Base-by-base conservation (phyloP, 1,139 yeast species). In the Lodderomyces theae region DNA sequence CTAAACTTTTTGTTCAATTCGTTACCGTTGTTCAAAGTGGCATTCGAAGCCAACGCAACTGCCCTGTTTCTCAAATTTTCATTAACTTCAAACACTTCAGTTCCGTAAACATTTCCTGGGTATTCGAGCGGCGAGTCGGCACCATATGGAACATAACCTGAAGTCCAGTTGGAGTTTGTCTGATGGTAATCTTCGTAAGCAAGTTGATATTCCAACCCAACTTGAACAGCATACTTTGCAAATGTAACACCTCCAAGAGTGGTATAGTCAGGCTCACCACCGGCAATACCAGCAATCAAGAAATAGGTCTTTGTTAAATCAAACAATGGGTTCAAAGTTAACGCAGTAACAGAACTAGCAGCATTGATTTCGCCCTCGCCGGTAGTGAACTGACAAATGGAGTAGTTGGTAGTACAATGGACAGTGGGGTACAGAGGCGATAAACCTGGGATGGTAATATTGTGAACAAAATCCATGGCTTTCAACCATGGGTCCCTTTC, bases 351-450 rank as follows among this genome's bases (percentile, higher is more conserved):
- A 29, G 85, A 69, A 30, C 80, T 51, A 19, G 86, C 86, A 34
- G 87, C 86, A 52, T 81, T 81, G 52, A 79, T 75, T 56, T 80
- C 86, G 47, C 82, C 83, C 61, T 81, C 86, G 43, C 86, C 87
- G 12, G 83, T 78, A 37, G 84, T 79, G 44, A 80, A 57, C 54
- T 79, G 81, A 64, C 86, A 80, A 32, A 81, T 60, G 24, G 77
- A 62, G 58, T 71, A 77, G 60, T 77, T 67, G 33, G 65, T 54
- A 38, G 73, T 71, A 60, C 86, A 80, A 61, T 74, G 79, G 38
- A 81, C 64, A 17, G 67, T 55, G 24, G 84, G 82, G 63, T 71
- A 80, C 34, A 72, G 50, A 30, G 83, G 83, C n/a, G 84, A 77
- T 44, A 81, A 66, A 32, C 86, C 86, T 5, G 86, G 86, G 34